A percentile compares a stretch with the other conserved stretches of the same genome.
Evolutionary conservation across 164 flowering plant species (phyloP).

Genomic region (Pachysandra terminalis): DNA sequence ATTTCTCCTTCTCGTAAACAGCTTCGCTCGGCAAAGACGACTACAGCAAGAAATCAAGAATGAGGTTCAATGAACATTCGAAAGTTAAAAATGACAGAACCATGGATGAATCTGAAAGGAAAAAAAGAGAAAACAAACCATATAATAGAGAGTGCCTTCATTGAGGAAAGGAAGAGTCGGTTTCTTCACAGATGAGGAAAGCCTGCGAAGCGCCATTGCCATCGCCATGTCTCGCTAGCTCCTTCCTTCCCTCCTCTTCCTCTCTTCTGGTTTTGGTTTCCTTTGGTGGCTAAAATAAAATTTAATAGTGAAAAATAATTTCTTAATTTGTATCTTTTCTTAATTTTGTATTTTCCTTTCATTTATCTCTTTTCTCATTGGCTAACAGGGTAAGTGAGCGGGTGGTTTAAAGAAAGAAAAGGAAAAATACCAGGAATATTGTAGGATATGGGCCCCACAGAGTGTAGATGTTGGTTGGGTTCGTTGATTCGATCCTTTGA

Average conservation of each 20-base stretch:
- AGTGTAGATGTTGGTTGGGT: no score
- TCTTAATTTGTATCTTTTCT: no score
- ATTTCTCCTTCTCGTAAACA: conserved; percentile 68
- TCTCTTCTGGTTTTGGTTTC: no score
- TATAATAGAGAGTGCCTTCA: conserved; percentile 53
- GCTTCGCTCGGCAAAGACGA: conserved; percentile 82
- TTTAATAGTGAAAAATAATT: no score
- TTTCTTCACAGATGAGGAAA: conserved; percentile 67
- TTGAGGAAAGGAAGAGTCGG: conserved; percentile 58
- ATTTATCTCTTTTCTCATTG: no score
- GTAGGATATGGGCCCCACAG: no score
- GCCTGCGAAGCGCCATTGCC: conserved; percentile 90
- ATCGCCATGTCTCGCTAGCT: conserved; percentile 62
- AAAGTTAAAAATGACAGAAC: neutral
- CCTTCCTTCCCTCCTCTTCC: conserved; percentile 1
- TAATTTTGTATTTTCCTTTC: no score
- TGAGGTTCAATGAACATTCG: neutral
- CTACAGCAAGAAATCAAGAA: conserved; percentile 30
- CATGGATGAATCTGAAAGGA: neutral
- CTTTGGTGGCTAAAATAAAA: no score
- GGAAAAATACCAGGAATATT: no score
- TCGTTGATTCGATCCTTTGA: no score
- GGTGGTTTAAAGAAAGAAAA: no score
- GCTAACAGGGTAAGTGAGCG: no score
- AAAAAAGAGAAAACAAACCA: conserved; percentile 43